Evolutionary conservation across 345 rosid genomes (phyloP), one percentile per base, ranked within the genome.

Genomic region (Gossypium arboreum): DNA sequence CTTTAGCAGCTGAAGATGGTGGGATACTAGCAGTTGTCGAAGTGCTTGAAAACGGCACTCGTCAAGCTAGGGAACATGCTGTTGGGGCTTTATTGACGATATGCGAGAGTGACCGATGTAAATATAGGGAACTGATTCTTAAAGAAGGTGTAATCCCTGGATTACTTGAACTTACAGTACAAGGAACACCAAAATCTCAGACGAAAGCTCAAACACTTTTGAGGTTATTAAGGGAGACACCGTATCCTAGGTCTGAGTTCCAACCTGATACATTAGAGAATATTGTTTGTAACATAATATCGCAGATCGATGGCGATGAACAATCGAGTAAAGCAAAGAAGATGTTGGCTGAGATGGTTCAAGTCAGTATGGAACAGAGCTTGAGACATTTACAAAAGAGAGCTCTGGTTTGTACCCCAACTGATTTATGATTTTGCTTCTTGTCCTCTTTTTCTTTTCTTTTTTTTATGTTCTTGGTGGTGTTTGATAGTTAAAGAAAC

Each of bases 341-440:
- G 83, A 95, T 93, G 97, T 85, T 95, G 52, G 86, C 97, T 17
- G 99, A 95, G 84, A 95, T 95, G 99, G 98, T 95, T 44, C 97
- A 95, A 79, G 97, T 93, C 43, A 92, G 99, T 82, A 93, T 95
- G 99, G 99, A 95, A 58, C 93, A 93, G 83, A 95, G 97, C 83
- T 83, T 95, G 85, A 89, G 93, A 79, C 98, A 93, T 89, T 65
- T 95, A 71, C 98, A 95, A 82, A 91, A 83, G 84, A 89, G 99
- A 82, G 99, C 99, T 75, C 83, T 90, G 66, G 93, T 91, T 44
- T 86, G 88, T 73, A 84, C 93, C 1, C 89, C 96, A 5, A 68
- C 88, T 66, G 93, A 90, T 79, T 66, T 90, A 72, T 88, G 83
- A 86, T 76, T 34, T 34, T 47, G 45, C 70, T 64, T 54, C 57